Percentiles rank a stretch among this genome's conserved stretches.
phyloP scores from a whole-genome alignment of 495 filamentous ascomycete genomes.

The Astrothelium subdiscretum region DNA sequence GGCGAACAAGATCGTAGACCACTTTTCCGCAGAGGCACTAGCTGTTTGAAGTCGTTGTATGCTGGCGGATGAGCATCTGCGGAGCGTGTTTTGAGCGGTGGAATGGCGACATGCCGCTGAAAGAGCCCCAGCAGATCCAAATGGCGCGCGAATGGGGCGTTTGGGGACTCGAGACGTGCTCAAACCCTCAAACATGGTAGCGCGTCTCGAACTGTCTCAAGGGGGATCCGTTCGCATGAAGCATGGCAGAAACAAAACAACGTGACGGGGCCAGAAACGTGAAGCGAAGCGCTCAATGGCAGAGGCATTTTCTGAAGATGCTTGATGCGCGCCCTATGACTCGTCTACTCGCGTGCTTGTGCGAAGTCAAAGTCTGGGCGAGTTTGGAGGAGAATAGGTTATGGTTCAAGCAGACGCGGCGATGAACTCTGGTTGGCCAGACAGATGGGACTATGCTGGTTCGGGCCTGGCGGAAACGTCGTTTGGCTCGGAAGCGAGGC shows the following conservation, averaged over 20 bases:
- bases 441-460: not conserved
- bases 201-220: constrained; percentile 3
- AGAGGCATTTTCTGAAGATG: no score
- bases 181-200: not conserved
- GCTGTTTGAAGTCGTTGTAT: not conserved
- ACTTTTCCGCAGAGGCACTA: not conserved
- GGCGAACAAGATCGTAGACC: not conserved
- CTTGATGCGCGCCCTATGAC: not conserved
- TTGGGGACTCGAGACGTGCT: not conserved
- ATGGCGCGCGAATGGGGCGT: not conserved
- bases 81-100: not conserved
- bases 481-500: not conserved
- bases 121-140: no score
- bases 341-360: not conserved
- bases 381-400: not conserved
- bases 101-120: not conserved
- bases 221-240: constrained; percentile 1
- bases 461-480: not conserved
- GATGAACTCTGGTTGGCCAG: not conserved
- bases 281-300: not conserved
- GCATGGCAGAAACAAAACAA: not conserved
- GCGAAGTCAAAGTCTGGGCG: not conserved
- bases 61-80: not conserved
- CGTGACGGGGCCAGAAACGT: not conserved
- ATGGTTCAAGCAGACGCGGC: not conserved